phyloP scores from a whole-genome alignment of 2,329 filamentous ascomycete species.

The Rasamsonia emersonii region DNA sequence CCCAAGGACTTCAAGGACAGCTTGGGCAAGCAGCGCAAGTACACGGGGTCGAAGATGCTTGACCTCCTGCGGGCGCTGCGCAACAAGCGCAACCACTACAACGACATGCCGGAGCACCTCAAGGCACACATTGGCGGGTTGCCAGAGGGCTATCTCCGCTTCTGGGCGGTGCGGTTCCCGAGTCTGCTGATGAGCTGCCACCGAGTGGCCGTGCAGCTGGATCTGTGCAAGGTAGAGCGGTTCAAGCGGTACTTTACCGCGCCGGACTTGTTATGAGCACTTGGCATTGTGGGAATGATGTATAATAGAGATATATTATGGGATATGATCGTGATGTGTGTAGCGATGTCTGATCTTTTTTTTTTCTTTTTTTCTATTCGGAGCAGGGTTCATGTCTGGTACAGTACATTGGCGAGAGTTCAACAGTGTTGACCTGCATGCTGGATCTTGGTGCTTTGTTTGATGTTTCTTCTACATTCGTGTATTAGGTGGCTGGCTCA shows the following conservation, averaged over 20 bases:
- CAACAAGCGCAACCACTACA: constrained; percentile 97
- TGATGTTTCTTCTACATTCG: too few species aligned
- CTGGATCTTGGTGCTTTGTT: too few species aligned
- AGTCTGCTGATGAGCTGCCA: constrained; percentile 71
- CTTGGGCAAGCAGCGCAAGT: constrained; percentile 89
- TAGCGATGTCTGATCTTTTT: constrained; percentile 1
- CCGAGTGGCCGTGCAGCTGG: constrained; percentile 59
- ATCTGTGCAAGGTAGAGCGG: constrained; percentile 41
- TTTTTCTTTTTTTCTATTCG: constrained; percentile 58
- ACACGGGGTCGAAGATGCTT: constrained; percentile 72
- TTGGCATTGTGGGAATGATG: not conserved
- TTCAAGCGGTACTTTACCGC: constrained; percentile 36
- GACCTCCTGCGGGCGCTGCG: constrained; percentile 81
- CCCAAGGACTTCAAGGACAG: constrained; percentile 79
- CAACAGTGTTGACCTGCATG: too few species aligned
- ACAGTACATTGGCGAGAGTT: constrained; percentile 46
- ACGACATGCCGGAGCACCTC: constrained; percentile 80
- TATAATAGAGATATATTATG: not conserved
- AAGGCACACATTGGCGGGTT: constrained; percentile 64
- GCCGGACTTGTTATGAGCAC: constrained; percentile 19
- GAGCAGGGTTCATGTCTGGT: constrained; percentile 62
- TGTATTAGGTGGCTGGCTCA: too few species aligned
- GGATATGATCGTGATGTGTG: not conserved
- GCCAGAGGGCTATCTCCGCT: constrained; percentile 71
- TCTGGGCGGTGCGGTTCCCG: constrained; percentile 76